Evolutionary conservation across 768 basidiomycete genomes (phyloP).

Genomic region (Agrocybe pediades): DNA sequence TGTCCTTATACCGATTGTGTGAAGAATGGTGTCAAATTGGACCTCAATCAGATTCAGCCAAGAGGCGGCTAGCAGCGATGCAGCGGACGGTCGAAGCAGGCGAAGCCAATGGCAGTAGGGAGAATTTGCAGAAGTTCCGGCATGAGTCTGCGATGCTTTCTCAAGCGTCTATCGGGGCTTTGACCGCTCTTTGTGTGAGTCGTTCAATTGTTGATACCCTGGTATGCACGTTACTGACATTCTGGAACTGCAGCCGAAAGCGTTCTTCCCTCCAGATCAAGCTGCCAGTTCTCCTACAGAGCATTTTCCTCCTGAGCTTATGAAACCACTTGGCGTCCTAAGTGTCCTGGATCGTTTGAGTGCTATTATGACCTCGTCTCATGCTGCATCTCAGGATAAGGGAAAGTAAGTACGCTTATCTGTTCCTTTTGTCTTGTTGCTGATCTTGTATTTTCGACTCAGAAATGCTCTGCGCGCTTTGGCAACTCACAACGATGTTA

Average conservation of each 20-base stretch:
- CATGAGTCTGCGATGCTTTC: conserved; percentile 75
- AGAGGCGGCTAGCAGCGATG: conserved; percentile 71
- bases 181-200: conserved; percentile 88
- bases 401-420: conserved; percentile 66
- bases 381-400: conserved; percentile 47
- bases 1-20: conserved; percentile 80
- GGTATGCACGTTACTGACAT: conserved; percentile 4
- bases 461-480: conserved; percentile 81
- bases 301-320: conserved; percentile 46
- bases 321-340: conserved; percentile 53
- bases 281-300: conserved; percentile 68
- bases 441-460: conserved; percentile 8
- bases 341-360: conserved; percentile 65
- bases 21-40: conserved; percentile 95
- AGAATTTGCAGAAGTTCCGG: conserved; percentile 60
- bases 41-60: conserved; percentile 69
- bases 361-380: conserved; percentile 66
- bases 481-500: conserved; percentile 56
- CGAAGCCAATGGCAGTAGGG: conserved; percentile 54
- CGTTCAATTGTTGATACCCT: not conserved
- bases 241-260: conserved; percentile 59
- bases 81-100: conserved; percentile 61
- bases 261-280: conserved; percentile 67
- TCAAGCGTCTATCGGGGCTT: conserved; percentile 80
- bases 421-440: not conserved